Evolutionary conservation across 2,329 filamentous ascomycete species (phyloP), one percentile per base, ranked within the genome.

Genomic region (Epichloe sibirici): DNA sequence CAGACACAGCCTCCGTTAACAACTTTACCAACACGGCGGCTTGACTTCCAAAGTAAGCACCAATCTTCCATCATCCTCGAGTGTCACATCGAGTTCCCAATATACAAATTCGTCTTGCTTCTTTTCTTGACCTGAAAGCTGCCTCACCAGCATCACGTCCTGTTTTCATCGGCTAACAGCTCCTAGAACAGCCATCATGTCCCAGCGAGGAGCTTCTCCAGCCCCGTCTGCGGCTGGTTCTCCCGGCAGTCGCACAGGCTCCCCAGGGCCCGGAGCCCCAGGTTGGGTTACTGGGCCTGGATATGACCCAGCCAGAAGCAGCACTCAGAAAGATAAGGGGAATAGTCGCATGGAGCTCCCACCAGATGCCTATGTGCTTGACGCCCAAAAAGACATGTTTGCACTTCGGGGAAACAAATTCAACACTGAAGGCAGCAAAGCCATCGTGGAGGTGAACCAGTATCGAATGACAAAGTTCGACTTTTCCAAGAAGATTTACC

Each of bases 381-480:
- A 66, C 23, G 62, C 57, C 4, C 58, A 63, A 42, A 69, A 69
- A 59, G 65, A 65, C 23, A 42, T 62, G 17, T 71, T 71, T 53
- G 61, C 65, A 7, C 56, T 67, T 34, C 63, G 69, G 1, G 62
- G 60, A 0, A 66, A 63, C 21, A 65, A 62, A 13, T 81, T 78
- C 64, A 86, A 83, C 56, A 76, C 68, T 0, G 70, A 73, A 7
- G 84, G 83, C 2, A 78, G 76, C 55, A 63, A 71, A 0, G 74
- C 82, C 21, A 62, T 67, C 0, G 59, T 88, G 1, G 66, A 74
- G 0, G 69, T 95, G 39, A 97, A 97, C 64, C 82, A 88, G 11
- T 95, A 84, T 67, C 76, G 82, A 0, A 83, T 96, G 51, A 68
- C 65, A 0, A 68, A 72, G 9, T 80, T 83, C 40, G 63, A 70